Base-by-base conservation (phyloP, 345 rosid species). In the Viola odorata region DNA sequence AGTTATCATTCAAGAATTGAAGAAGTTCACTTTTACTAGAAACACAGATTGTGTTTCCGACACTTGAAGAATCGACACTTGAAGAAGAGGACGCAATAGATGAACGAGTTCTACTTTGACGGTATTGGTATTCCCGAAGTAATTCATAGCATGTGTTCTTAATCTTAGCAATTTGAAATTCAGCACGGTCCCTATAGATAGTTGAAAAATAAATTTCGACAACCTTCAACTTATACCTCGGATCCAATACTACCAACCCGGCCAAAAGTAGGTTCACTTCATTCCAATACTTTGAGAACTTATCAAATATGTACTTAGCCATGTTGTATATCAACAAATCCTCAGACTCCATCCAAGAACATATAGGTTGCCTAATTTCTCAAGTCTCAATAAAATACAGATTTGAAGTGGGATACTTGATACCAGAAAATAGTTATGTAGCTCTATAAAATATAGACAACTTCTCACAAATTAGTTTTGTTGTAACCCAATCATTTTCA, bases 211-310 rank as follows among this genome's bases (percentile, higher is more conserved):
- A 69, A 37, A 5, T 6, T 5, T 62, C 32, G 3, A 61, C 1
- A 3, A 55, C 5, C 6, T 1, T 47, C 5, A 63, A 1, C 39
- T 58, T 58, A 6, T 23, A 64, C 12, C 23, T 45, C 3, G 61
- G 52, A 48, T 64, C 51, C 4, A 64, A 63, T 50, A 63, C 1
- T 9, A 7, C 57, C 41, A 12, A 49, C 40, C 7, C 45, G 23
- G 8, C 10, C 40, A 66, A 49, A 45, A 58, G 5, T 3, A 13
- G 1, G 36, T 38, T 4, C 3, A 66, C 51, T 3, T 15, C 23
- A 52, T 12, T 8, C 57, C 57, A 64, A 70, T 58, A 70, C 42
- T 70, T 58, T 0, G 58, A 48, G 59, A 51, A 64, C n/a, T 60
- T 65, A 3, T 14, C 47, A 3, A 39, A 10, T 45, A 61, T 41